phyloP scores from a whole-genome alignment of 352 stramenopile species.

The Globisporangium cederbergense region DNA sequence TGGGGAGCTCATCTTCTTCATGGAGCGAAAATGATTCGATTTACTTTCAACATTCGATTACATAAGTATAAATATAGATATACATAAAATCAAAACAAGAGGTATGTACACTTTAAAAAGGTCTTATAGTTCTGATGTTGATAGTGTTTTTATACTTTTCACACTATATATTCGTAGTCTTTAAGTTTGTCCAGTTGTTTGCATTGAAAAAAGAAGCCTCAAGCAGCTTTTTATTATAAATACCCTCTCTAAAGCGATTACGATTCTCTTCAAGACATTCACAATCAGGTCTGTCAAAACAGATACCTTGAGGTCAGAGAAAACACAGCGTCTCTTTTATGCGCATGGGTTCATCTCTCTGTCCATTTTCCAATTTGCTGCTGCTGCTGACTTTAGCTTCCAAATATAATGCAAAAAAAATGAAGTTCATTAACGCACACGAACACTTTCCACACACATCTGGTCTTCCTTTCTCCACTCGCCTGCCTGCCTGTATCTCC shows the following conservation, averaged over 20 bases:
- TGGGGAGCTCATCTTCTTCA: background rate
- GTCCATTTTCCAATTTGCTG: background rate
- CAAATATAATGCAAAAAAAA: slow-evolving; percentile 4
- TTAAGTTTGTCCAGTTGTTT: background rate
- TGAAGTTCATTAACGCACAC: slow-evolving; percentile 3
- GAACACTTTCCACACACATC: background rate
- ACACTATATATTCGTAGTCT: too few relatives aligned
- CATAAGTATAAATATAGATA: too few relatives aligned
- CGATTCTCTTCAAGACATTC: background rate
- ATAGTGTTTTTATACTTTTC: background rate
- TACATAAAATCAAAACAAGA: too few relatives aligned
- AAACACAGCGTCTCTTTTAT: slow-evolving; percentile 1
- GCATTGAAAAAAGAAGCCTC: background rate
- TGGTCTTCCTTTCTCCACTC: background rate
- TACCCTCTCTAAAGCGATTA: background rate
- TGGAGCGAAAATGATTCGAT: background rate
- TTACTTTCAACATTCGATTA: background rate
- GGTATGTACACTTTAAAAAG: too few relatives aligned
- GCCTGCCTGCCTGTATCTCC: background rate
- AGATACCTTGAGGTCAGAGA: background rate
- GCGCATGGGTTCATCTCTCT: slow-evolving; percentile 3
- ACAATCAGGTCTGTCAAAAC: background rate
- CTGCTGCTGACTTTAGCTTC: background rate
- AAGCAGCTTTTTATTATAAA: background rate
- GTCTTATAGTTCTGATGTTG: too few relatives aligned